Evolutionary conservation across 306 rosid species (phyloP).

Genomic region (Malus asiatica): DNA sequence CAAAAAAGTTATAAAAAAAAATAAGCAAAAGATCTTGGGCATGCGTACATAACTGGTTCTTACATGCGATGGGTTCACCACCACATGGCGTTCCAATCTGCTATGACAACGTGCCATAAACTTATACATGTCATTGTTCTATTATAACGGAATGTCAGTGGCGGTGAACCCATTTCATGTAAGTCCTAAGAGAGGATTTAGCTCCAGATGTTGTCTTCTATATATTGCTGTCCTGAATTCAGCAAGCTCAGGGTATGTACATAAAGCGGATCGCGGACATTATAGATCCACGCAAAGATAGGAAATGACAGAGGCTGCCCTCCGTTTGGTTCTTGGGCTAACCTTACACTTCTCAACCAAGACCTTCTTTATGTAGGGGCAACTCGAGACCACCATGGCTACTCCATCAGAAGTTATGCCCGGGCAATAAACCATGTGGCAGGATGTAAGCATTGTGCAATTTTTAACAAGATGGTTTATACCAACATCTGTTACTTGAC

Average conservation of each 20-base stretch:
- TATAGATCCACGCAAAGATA: conserved; percentile 79
- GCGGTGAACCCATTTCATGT: too few species aligned
- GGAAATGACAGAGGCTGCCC: conserved; percentile 72
- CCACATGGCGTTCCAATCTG: too few species aligned
- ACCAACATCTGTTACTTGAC: conserved; percentile 82
- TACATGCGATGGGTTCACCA: background rate
- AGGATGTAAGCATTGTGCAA: conserved; percentile 66
- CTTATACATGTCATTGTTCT: too few species aligned
- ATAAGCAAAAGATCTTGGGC: too few species aligned
- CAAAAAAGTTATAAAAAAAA: too few species aligned
- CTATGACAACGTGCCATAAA: too few species aligned
- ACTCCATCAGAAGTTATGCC: conserved; percentile 74
- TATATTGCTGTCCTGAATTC: background rate
- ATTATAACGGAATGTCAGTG: too few species aligned
- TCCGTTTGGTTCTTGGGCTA: conserved; percentile 75
- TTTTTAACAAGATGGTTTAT: conserved; percentile 60
- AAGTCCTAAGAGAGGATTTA: background rate
- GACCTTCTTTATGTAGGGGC: conserved; percentile 74
- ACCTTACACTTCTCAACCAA: conserved; percentile 98
- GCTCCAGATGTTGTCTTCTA: background rate
- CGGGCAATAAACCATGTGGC: conserved; percentile 92
- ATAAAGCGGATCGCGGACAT: conserved; percentile 9
- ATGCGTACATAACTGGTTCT: background rate
- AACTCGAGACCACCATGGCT: conserved; percentile 78
- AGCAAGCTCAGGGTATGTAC: background rate